Evolutionary conservation across 1,139 yeast genomes (phyloP).

Genomic region (Pichiaceae sp.): DNA sequence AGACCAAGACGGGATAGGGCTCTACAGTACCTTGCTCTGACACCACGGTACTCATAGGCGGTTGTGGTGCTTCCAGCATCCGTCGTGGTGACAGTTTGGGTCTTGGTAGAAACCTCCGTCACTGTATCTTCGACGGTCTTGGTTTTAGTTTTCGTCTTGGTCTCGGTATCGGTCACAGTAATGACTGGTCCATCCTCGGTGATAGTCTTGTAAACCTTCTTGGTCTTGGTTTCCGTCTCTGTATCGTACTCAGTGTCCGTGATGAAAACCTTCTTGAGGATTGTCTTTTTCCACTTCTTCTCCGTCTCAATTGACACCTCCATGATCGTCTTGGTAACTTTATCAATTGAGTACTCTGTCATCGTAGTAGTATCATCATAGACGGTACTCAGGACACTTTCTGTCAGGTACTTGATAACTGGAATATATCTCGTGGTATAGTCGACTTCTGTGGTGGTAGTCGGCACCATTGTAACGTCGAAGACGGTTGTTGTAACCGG

Average conservation of each 20-base stretch:
- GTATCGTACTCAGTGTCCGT: conserved; percentile 6
- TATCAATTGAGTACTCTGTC: conserved; percentile 10
- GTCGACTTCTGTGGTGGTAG: conserved; percentile 4
- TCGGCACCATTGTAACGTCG: conserved; percentile 10
- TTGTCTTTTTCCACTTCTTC: conserved; percentile 10
- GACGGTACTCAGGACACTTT: conserved; percentile 6
- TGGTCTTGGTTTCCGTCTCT: conserved; percentile 3
- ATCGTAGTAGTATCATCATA: conserved; percentile 10
- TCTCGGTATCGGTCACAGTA: conserved; percentile 4
- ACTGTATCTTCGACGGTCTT: conserved; percentile 3
- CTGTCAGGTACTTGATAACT: background rate
- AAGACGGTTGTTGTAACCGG: conserved; percentile 10
- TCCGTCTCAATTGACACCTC: conserved; percentile 8
- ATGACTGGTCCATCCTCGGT: no score
- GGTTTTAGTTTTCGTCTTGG: conserved; percentile 6
- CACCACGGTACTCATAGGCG: background rate
- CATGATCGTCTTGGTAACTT: conserved; percentile 9
- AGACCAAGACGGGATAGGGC: background rate
- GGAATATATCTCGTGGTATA: background rate
- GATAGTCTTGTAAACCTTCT: conserved; percentile 5
- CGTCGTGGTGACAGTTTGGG: conserved; percentile 4
- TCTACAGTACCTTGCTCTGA: background rate
- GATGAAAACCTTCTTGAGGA: conserved; percentile 3
- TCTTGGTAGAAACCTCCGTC: conserved; percentile 4
- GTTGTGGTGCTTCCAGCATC: conserved; percentile 1